Evolutionary conservation across 129 eudicot genomes (phyloP).

Genomic region (Chrysanthemum makinoi): DNA sequence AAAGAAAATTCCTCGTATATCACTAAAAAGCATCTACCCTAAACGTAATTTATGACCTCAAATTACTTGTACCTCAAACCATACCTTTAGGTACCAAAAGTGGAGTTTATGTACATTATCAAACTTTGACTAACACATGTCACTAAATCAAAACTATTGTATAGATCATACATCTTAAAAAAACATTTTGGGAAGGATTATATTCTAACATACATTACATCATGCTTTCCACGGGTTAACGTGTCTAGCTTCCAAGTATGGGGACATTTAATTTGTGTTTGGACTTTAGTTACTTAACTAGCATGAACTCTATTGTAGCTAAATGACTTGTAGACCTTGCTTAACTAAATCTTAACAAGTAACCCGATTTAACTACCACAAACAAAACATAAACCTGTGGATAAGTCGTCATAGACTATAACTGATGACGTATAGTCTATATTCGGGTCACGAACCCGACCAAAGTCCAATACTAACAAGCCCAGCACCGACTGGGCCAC

Average conservation of each 20-base stretch:
- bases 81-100: conserved; percentile 6
- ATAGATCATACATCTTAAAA: no score
- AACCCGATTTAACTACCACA: not conserved
- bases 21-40: not conserved
- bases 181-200: no score
- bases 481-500: no score
- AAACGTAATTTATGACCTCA: conserved; percentile 22
- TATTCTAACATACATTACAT: not conserved
- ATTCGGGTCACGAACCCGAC: no score
- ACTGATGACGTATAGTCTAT: no score
- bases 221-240: not conserved
- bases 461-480: no score
- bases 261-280: not conserved
- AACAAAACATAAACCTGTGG: not conserved
- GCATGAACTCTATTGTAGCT: not conserved
- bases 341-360: not conserved
- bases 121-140: conserved; percentile 12
- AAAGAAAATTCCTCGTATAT: no score
- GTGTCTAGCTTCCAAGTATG: not conserved
- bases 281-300: not conserved
- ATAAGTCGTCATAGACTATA: not conserved
- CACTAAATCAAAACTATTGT: not conserved
- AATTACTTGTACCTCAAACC: conserved; percentile 26
- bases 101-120: conserved; percentile 16
- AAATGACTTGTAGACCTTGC: not conserved